These are phyloP conservation scores for Pseudozyma tsukubaensis DNA, from an alignment of 1,284 basidiomycete species.

Conservation along the genomic window DNA sequence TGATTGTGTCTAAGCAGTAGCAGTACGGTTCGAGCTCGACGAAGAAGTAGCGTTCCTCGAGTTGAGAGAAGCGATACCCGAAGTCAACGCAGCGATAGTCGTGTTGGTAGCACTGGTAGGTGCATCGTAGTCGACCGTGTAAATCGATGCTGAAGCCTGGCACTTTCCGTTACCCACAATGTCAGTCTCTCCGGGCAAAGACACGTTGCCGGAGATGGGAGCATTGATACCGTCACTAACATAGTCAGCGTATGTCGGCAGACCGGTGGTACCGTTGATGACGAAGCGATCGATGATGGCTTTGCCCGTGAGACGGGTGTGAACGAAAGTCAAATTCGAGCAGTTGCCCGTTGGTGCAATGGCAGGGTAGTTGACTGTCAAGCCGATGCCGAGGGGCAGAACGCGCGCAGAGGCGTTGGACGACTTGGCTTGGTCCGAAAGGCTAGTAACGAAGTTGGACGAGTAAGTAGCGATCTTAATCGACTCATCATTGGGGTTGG, in stretches of 20 bases:
- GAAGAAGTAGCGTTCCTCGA: conserved; percentile 9
- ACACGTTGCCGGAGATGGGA: conserved; percentile 56
- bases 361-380: conserved; percentile 59
- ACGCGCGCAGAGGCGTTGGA: conserved; percentile 22
- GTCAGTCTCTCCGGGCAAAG: conserved; percentile 59
- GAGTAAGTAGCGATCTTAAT: conserved; percentile 51
- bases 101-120: conserved; percentile 23
- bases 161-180: conserved; percentile 46
- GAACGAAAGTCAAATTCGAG: conserved; percentile 29
- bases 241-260: conserved; percentile 52
- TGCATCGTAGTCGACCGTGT: conserved; percentile 61
- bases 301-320: conserved; percentile 56
- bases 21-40: conserved; percentile 15
- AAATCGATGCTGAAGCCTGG: conserved; percentile 53
- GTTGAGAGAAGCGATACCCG: conserved; percentile 31
- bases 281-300: conserved; percentile 54
- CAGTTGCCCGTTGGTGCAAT: conserved; percentile 38
- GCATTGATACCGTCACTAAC: conserved; percentile 52
- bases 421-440: conserved; percentile 41
- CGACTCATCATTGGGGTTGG: conserved; percentile 50
- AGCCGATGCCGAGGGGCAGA: conserved; percentile 55
- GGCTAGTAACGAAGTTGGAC: conserved; percentile 56
- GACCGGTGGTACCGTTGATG: conserved; percentile 48
- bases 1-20: background rate
- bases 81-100: conserved; percentile 13